Evolutionary conservation across 805 yeast genomes (phyloP).

Genomic region (Candida pini): DNA sequence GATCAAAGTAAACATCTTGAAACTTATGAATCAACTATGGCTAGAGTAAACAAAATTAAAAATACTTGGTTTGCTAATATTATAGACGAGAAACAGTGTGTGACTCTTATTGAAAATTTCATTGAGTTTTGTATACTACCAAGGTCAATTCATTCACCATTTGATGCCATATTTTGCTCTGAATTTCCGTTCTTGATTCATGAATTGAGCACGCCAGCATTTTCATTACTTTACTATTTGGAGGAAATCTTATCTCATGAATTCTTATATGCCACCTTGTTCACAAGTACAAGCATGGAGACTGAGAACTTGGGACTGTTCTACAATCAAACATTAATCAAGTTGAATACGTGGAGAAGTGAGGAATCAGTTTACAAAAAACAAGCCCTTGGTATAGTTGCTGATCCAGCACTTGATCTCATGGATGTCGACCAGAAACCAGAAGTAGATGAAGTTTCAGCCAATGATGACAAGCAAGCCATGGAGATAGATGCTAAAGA

Average conservation of each 20-base stretch:
- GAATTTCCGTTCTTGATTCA: conserved; percentile 53
- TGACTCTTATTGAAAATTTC: conserved; percentile 21
- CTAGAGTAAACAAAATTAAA: conserved; percentile 26
- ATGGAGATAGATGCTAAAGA: conserved; percentile 5
- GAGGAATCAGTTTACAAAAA: conserved; percentile 26
- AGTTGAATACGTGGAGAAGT: conserved; percentile 33
- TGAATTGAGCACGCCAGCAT: conserved; percentile 28
- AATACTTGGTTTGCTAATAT: conserved; percentile 34
- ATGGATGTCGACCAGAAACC: too few species aligned
- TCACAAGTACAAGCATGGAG: conserved; percentile 67
- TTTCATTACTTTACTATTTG: conserved; percentile 34
- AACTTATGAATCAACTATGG: conserved; percentile 30
- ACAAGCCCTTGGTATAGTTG: conserved; percentile 20
- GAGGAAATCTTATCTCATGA: conserved; percentile 41
- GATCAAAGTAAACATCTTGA: conserved; percentile 42
- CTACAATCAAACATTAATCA: conserved; percentile 49
- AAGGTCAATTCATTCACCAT: conserved; percentile 68
- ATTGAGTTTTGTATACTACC: conserved; percentile 69
- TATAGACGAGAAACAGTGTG: conserved; percentile 10
- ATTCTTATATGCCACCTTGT: conserved; percentile 49
- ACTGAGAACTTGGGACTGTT: conserved; percentile 81
- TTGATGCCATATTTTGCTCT: conserved; percentile 71
- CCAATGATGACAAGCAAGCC: conserved; percentile 9
- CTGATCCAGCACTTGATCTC: too few species aligned
- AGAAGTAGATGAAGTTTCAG: neutral